phyloP scores from a whole-genome alignment of 2,329 filamentous ascomycete species.

The Phialemonium atrogriseum region DNA sequence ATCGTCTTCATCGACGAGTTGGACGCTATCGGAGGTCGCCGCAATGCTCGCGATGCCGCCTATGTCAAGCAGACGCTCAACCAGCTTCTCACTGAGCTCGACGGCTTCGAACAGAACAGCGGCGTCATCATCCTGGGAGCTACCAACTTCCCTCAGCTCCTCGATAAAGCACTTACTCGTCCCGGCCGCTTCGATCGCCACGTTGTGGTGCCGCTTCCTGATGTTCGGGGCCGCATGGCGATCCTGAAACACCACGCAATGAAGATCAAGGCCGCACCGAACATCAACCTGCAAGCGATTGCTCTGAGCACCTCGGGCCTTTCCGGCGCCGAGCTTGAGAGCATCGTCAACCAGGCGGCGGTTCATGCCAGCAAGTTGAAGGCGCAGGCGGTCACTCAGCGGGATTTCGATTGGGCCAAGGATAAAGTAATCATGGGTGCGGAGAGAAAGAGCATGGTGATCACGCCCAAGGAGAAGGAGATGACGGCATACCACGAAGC shows the following conservation, averaged over 20 bases:
- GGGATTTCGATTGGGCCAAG: slow-evolving; percentile 93
- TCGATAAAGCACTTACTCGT: slow-evolving; percentile 90
- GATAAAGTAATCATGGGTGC: slow-evolving; percentile 97
- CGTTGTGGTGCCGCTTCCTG: slow-evolving; percentile 78
- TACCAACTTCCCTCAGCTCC: slow-evolving; percentile 88
- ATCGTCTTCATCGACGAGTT: slow-evolving; percentile 86
- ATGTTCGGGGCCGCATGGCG: slow-evolving; percentile 85
- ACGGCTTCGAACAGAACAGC: slow-evolving; percentile 91
- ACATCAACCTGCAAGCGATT: slow-evolving; percentile 77
- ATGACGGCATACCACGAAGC: slow-evolving; percentile 98
- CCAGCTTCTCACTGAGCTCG: slow-evolving; percentile 90
- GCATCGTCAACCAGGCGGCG: slow-evolving; percentile 92
- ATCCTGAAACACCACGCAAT: slow-evolving; percentile 92
- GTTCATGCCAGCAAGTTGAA: slow-evolving; percentile 89
- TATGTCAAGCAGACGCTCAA: slow-evolving; percentile 98
- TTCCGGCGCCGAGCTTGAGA: slow-evolving; percentile 92
- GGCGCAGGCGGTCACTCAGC: slow-evolving; percentile 62
- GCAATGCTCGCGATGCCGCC: slow-evolving; percentile 85
- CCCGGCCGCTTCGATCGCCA: slow-evolving; percentile 95
- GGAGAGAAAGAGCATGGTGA: slow-evolving; percentile 81
- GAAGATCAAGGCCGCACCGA: slow-evolving; percentile 71
- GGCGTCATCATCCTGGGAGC: slow-evolving; percentile 94
- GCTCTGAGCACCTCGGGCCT: slow-evolving; percentile 85
- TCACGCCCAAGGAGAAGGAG: slow-evolving; percentile 88
- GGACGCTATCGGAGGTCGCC: slow-evolving; percentile 88